phyloP scores from a whole-genome alignment of 805 yeast species.

The Zygosaccharomyces kombuchaensis region DNA sequence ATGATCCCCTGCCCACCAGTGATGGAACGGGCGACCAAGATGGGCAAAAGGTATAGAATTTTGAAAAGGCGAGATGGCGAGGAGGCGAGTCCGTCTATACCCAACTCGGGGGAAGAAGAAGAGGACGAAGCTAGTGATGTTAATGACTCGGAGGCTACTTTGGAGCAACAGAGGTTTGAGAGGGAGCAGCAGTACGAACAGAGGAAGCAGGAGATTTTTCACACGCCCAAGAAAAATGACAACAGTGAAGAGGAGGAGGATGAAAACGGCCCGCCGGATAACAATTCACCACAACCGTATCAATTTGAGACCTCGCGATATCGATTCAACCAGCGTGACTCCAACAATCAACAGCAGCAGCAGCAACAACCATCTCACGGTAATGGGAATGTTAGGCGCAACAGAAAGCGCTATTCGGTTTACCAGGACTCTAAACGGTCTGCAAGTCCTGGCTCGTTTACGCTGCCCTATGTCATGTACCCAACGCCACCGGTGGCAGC shows the following conservation, averaged over 20 bases:
- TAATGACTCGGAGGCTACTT: slow-evolving; percentile 7
- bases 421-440: slow-evolving; percentile 13
- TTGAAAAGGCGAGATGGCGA: slow-evolving; percentile 24
- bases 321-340: slow-evolving; percentile 13
- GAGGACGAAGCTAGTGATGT: not conserved
- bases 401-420: slow-evolving; percentile 1
- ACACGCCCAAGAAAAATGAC: slow-evolving; percentile 26
- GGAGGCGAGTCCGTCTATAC: not conserved
- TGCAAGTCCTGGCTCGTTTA: slow-evolving; percentile 5
- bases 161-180: slow-evolving; percentile 37
- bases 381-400: slow-evolving; percentile 5
- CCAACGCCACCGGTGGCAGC: slow-evolving; percentile 8
- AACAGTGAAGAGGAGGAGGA: slow-evolving; percentile 16
- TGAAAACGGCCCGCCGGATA: slow-evolving; percentile 5
- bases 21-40: not conserved
- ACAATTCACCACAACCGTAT: slow-evolving; percentile 25
- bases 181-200: slow-evolving; percentile 43
- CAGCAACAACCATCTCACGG: slow-evolving; percentile 3
- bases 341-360: slow-evolving; percentile 6
- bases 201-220: slow-evolving; percentile 39
- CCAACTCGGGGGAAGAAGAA: slow-evolving; percentile 1
- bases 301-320: slow-evolving; percentile 27
- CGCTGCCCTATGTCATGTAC: slow-evolving; percentile 17
- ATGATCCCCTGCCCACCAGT: not conserved
- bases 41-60: slow-evolving; percentile 14